Evolutionary conservation across 441 rosid species (phyloP).

Genomic region (Macaranga tanarius): DNA sequence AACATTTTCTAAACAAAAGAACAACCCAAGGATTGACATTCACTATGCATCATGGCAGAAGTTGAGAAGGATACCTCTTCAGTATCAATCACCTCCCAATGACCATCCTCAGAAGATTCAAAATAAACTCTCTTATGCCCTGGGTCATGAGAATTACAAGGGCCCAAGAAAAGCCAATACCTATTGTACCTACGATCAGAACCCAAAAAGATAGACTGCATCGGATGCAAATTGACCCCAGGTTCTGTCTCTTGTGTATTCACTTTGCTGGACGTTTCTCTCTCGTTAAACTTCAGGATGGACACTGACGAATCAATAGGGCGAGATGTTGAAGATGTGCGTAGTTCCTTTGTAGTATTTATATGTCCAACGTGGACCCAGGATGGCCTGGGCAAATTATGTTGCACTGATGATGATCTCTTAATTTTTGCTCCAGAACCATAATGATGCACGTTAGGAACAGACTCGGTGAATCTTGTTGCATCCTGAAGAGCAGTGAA

Average conservation of each 20-base stretch:
- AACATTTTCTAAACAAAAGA: neutral
- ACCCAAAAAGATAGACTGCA: conserved; percentile 91
- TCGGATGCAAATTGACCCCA: conserved; percentile 50
- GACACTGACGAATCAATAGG: conserved; percentile 73
- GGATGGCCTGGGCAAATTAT: conserved; percentile 52
- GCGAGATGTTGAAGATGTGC: conserved; percentile 44
- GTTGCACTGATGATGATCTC: conserved; percentile 53
- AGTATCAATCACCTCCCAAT: conserved; percentile 89
- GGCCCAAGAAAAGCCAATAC: conserved; percentile 98
- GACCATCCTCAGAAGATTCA: conserved; percentile 99
- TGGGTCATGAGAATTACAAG: conserved; percentile 77
- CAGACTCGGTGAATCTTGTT: conserved; percentile 45
- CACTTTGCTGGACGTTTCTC: conserved; percentile 31
- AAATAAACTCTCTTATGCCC: conserved; percentile 95
- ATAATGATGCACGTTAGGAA: conserved; percentile 46
- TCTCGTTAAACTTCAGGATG: conserved; percentile 31
- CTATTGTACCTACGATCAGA: conserved; percentile 96
- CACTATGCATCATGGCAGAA: conserved; percentile 12
- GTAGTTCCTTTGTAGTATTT: conserved; percentile 34
- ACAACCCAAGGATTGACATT: neutral
- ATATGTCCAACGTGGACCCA: conserved; percentile 60
- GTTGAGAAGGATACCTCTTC: conserved; percentile 55
- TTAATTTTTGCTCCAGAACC: conserved; percentile 93
- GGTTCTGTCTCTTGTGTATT: conserved; percentile 37
- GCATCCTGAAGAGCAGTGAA: conserved; percentile 45